Base-by-base conservation (phyloP, 208 protist species). In the Novymonas esmeraldas region DNA sequence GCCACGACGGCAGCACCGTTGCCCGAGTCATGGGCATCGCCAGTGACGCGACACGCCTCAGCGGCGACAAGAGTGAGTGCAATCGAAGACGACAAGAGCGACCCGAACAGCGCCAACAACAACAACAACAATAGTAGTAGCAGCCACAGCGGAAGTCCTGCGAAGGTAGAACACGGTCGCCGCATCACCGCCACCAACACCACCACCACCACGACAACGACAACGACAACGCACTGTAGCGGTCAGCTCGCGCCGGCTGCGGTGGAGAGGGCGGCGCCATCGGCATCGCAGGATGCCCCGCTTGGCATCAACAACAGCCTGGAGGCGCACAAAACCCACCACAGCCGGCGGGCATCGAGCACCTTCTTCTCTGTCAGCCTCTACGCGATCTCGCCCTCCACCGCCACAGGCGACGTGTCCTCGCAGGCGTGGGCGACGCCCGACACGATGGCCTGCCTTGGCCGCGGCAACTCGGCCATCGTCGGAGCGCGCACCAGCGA, bases 371-470 rank as follows among this genome's bases (percentile, higher is more conserved):
- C 49, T 22, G 16, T 33, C 33, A 54, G 51, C 51, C 3, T 62
- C 28, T 28, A 38, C 59, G 29, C 10, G 42, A 44, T 54, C 9
- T 54, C 59, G 18, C 49, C 56, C 18, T 48, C 39, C 22, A 60
- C 59, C 2, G 42, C 38, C 20, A 20, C 59, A 6, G 59, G 58
- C 13, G 67, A 65, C 5, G 42, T 14, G 33, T 31, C 59, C 24
- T 44, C 67, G 10, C 59, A 73, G 41, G 46, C 50, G 28, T 73
- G 57, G 49, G 16, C 49, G 4, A 61, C 45, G 14, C 46, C 65
- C 2, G 16, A 39, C 0, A 28, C 29, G 7, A 18, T 22, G 34
- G 14, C 36, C n/a, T 29, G 34, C 13, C 24, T 57, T 2, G 65
- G 64, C 1, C 52, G 4, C 42, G 22, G 44, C 45, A 41, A 10